Conservation (phyloP, 106 monocot species). For the Vanilla planifolia region DNA sequence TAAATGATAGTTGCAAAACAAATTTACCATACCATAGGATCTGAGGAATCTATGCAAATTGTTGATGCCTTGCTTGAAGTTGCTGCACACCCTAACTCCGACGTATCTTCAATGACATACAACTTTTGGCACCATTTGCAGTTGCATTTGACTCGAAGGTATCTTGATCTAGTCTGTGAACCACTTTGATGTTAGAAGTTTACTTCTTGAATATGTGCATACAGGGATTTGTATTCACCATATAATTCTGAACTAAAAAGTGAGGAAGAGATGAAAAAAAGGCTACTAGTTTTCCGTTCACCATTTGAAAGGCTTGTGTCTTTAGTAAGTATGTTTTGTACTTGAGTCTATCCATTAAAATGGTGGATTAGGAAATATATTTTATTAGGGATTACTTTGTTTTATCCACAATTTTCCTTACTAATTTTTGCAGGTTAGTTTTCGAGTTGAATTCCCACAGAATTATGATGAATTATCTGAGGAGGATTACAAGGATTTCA, state of each 20-base stretch:
- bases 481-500: slow-evolving; percentile 89
- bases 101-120: slow-evolving; percentile 98
- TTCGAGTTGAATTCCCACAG: slow-evolving; percentile 77
- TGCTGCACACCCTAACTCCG: slow-evolving; percentile 83
- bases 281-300: slow-evolving; percentile 47
- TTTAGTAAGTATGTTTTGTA: slow-evolving; percentile 40
- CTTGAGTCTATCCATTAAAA: too few species aligned
- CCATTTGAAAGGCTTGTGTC: slow-evolving; percentile 83
- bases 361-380: background rate
- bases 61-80: slow-evolving; percentile 93
- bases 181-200: background rate
- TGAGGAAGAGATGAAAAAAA: slow-evolving; percentile 57
- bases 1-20: background rate
- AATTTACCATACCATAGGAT: slow-evolving; percentile 38
- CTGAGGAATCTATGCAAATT: slow-evolving; percentile 84
- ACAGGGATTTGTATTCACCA: slow-evolving; percentile 64
- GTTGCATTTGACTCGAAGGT: slow-evolving; percentile 61
- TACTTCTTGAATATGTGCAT: background rate
- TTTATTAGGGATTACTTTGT: background rate
- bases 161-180: background rate
- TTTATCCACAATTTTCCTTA: background rate
- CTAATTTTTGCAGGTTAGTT: slow-evolving; percentile 51
- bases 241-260: slow-evolving; percentile 46
- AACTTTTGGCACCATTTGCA: slow-evolving; percentile 98
- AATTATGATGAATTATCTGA: slow-evolving; percentile 64